Evolutionary conservation across 2,329 filamentous ascomycete species (phyloP), one percentile per base, ranked within the genome.

Genomic region (Annulohypoxylon truncatum): DNA sequence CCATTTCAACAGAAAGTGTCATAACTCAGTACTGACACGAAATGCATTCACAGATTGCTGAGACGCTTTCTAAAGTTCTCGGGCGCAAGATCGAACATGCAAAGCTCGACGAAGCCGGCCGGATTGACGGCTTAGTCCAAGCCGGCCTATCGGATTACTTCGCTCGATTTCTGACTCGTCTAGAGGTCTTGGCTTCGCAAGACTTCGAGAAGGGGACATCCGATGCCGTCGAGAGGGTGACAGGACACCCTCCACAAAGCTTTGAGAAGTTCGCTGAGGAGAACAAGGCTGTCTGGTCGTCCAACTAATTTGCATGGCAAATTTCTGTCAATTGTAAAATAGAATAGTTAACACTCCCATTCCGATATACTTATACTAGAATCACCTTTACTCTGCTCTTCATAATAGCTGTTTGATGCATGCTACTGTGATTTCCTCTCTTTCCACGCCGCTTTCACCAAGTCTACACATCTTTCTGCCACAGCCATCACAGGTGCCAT

Each of bases 401-500:
- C n/a, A n/a, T n/a, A n/a, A n/a, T n/a, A n/a, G n/a, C n/a, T n/a
- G n/a, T n/a, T n/a, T n/a, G n/a, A n/a, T n/a, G n/a, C n/a, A n/a
- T n/a, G n/a, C n/a, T n/a, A n/a, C n/a, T n/a, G n/a, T n/a, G n/a
- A n/a, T n/a, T n/a, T n/a, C n/a, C 26, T 55, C 13, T 26, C 35
- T 15, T 33, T 26, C 66, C 66, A 67, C 2, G 61, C 38, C 13
- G 22, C 55, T 24, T 63, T 64, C 0, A 68, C 51, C 3, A 71
- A 56, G 38, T 68, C 61, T 4, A 64, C 64, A 26, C 69, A 71
- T 22, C 64, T 29, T 72, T 85, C 84, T 15, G 75, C 82, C 54
- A 83, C 73, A 79, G 82, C 82, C 64, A 84, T 84, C 2, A 83
- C 81, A 2, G 79, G 77, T 52, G 82, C 82, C 71, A 84, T 82